Base-by-base conservation (phyloP, 192 early-diverging fungal species). In the Coemansia javaensis region DNA sequence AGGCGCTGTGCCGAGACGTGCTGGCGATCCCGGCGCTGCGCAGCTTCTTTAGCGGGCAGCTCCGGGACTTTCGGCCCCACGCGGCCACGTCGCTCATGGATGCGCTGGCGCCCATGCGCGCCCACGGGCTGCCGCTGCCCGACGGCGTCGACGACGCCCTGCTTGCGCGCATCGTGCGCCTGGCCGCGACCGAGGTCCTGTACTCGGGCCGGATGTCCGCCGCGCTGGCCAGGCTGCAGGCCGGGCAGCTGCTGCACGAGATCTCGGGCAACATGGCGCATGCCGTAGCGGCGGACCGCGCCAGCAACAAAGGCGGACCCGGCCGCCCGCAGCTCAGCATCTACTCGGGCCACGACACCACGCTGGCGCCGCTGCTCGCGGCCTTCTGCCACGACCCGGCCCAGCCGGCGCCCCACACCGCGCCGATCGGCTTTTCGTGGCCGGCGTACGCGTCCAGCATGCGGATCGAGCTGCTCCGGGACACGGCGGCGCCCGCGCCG, bases 341-440 rank as follows among this genome's bases (percentile, higher is more conserved):
- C 31, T 70, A 66, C 56, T 76, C 73, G 28, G 66, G 66, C 32
- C 73, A 76, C 44, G 73, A 76, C 50, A 62, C 62, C 12, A 70
- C 73, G 4, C 18, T 76, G n/a, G 61, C 54, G 5, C 61, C 66
- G 17, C 55, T 76, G 40, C 53, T 70, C n/a, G 53, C 63, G 11
- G 47, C 32, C 13, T 45, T 76, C 50, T 53, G 66, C 28, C 43
- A 52, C 15, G 52, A 63, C 11, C 9, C 47, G 6, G 28, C 35
- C 10, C 15, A 35, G 28, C 32, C 4, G 23, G 7, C n/a, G 9
- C n/a, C 31, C 6, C 43, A 31, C 3, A n/a, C 22, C 21, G 47
- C 25, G 7, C 37, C 49, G 2, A 32, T 34, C 23, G 51, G 24
- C 20, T 7, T 53, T 10, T 2, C 18, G 39, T 76, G 73, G 73